phyloP scores from a whole-genome alignment of 2,329 filamentous ascomycete genomes.

The Iodosphaeria phyllophila region DNA sequence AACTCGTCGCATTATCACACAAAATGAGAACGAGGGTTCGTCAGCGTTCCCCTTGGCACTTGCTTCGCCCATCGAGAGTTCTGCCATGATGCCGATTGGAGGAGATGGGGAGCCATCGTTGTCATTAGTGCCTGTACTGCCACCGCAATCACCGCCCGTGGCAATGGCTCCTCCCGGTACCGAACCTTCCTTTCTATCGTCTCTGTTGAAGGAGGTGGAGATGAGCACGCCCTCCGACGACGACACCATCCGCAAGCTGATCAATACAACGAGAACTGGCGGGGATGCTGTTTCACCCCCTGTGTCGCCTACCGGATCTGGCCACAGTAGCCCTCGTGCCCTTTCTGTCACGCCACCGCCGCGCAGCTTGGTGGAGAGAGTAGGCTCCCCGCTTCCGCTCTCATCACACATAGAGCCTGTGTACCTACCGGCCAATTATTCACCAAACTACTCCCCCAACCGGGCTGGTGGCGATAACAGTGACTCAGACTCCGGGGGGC shows the following conservation, averaged over 20 bases:
- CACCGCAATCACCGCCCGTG: neutral
- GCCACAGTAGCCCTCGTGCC: conserved; percentile 47
- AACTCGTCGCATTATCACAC: conserved; percentile 47
- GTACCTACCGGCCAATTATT: conserved; percentile 59
- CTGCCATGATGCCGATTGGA: conserved; percentile 5
- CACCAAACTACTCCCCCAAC: conserved; percentile 27
- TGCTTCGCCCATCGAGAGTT: conserved; percentile 2
- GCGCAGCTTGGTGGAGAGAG: conserved; percentile 36
- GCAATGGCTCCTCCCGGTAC: neutral
- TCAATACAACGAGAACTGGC: conserved; percentile 13
- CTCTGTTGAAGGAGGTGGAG: conserved; percentile 76
- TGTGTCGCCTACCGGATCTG: conserved; percentile 44
- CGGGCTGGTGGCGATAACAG: conserved; percentile 22
- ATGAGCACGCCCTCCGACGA: conserved; percentile 39
- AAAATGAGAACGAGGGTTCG: conserved; percentile 21
- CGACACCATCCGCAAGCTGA: conserved; percentile 24
- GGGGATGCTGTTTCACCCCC: conserved; percentile 39
- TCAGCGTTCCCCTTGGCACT: conserved; percentile 20
- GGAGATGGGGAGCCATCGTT: too few relatives aligned
- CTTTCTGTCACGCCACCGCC: conserved; percentile 54
- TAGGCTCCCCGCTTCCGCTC: conserved; percentile 45
- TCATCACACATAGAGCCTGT: conserved; percentile 56
- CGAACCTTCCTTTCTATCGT: conserved; percentile 65
- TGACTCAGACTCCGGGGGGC: conserved; percentile 22
- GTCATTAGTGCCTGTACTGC: conserved; percentile 3